Evolutionary conservation across 83 land plant genomes (phyloP).

Genomic region (Picea mariana): DNA sequence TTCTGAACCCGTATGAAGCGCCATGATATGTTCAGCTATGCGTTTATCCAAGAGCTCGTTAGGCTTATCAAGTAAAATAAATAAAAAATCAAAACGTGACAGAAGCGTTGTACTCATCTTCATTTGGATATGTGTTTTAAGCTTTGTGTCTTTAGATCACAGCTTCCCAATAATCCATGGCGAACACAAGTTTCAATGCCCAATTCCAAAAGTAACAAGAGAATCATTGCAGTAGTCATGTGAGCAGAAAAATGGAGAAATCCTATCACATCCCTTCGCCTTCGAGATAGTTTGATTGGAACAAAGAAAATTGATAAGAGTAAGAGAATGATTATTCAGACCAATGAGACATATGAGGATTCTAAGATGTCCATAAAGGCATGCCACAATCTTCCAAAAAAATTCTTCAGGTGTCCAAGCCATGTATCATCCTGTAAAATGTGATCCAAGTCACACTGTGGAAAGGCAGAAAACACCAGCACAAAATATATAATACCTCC

Average conservation of each 20-base stretch:
- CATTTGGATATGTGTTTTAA: not conserved
- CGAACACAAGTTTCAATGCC: too few relatives aligned
- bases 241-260: too few relatives aligned
- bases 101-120: constrained; percentile 94
- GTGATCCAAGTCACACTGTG: constrained; percentile 88
- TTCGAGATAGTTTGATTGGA: too few relatives aligned
- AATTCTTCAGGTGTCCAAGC: constrained; percentile 62
- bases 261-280: too few relatives aligned
- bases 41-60: constrained; percentile 83
- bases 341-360: too few relatives aligned
- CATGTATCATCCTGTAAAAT: constrained; percentile 70
- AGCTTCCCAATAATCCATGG: too few relatives aligned
- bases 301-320: too few relatives aligned
- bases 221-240: too few relatives aligned
- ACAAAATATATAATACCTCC: constrained; percentile 92
- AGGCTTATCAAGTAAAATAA: constrained; percentile 88
- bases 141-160: too few relatives aligned
- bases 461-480: constrained; percentile 87
- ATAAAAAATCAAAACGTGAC: constrained; percentile 90
- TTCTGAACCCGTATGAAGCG: constrained; percentile 86
- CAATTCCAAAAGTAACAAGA: too few relatives aligned
- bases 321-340: too few relatives aligned
- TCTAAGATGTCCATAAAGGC: constrained; percentile 71
- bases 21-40: constrained; percentile 90
- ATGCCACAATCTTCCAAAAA: constrained; percentile 65